Percentiles rank a stretch among this genome's conserved stretches.
phyloP scores from a whole-genome alignment of 257 asterid species.

The Anisodus acutangulus region DNA sequence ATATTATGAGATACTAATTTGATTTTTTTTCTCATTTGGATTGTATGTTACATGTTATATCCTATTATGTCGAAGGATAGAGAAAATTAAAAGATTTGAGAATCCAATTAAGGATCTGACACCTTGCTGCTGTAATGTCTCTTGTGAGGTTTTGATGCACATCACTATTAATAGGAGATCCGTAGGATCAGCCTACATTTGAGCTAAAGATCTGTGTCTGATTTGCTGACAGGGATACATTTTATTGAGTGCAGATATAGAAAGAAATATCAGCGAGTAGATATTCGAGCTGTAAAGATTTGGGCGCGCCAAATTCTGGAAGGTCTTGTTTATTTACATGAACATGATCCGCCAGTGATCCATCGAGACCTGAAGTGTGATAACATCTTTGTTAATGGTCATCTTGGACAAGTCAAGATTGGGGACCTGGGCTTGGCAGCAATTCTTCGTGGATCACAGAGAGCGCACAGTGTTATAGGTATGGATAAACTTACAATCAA shows the following conservation, averaged over 20 bases:
- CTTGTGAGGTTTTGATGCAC: background rate
- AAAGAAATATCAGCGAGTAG: constrained; percentile 73
- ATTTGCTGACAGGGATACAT: background rate
- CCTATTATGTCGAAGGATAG: background rate
- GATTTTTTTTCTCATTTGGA: background rate
- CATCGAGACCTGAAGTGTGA: constrained; percentile 98
- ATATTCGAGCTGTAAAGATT: constrained; percentile 73
- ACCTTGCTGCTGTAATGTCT: constrained; percentile 5
- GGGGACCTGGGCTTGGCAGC: constrained; percentile 98
- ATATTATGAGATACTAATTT: background rate
- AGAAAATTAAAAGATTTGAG: background rate
- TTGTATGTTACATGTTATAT: background rate
- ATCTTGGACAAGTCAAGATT: constrained; percentile 92
- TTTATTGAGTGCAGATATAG: constrained; percentile 66
- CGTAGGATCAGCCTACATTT: background rate
- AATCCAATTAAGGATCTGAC: background rate
- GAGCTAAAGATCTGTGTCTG: background rate
- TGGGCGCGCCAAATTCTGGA: constrained; percentile 94
- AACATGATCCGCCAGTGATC: constrained; percentile 90
- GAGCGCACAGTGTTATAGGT: constrained; percentile 96
- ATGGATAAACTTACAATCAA: background rate
- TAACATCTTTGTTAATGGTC: constrained; percentile 93
- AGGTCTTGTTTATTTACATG: constrained; percentile 88
- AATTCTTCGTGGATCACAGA: constrained; percentile 58
- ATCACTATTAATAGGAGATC: background rate